Evolutionary conservation across 2,329 filamentous ascomycete species (phyloP).

Genomic region (Aspergillus terreus): DNA sequence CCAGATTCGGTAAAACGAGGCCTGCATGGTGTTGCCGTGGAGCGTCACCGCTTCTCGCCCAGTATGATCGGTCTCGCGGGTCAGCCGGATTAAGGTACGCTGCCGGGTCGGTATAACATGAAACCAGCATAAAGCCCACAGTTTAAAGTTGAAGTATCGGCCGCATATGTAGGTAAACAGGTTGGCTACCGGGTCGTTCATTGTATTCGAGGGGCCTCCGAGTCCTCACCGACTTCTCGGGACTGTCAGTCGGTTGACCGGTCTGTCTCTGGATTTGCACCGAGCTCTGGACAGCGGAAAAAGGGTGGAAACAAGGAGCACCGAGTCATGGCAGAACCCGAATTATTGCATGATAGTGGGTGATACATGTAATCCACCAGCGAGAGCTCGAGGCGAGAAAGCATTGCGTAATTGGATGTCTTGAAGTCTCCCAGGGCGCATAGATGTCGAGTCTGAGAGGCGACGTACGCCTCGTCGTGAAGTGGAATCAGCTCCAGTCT

Average conservation of each 20-base stretch:
- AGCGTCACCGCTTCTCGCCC: slow-evolving; percentile 1
- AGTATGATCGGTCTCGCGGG: slow-evolving; percentile 5
- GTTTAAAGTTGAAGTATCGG: background rate
- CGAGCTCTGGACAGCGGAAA: background rate
- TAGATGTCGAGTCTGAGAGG: background rate
- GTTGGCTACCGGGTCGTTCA: background rate
- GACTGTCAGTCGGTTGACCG: background rate
- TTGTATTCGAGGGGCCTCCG: background rate
- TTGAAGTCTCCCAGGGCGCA: too few species aligned
- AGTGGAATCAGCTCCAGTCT: background rate
- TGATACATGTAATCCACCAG: background rate
- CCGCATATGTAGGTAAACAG: background rate
- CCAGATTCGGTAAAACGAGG: too few species aligned
- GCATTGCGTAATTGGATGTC: background rate
- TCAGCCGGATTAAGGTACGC: background rate
- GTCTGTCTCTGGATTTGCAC: background rate
- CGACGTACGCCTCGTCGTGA: background rate
- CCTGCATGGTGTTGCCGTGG: background rate
- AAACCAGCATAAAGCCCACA: background rate
- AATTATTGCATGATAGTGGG: slow-evolving; percentile 4
- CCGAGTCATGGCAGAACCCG: background rate
- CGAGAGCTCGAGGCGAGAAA: background rate
- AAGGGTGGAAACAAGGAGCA: background rate
- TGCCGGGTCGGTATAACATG: background rate
- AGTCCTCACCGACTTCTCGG: background rate